These are phyloP conservation scores for Wickerhamiella brachini DNA, from an alignment of 805 yeast species.

Conservation along the genomic window DNA sequence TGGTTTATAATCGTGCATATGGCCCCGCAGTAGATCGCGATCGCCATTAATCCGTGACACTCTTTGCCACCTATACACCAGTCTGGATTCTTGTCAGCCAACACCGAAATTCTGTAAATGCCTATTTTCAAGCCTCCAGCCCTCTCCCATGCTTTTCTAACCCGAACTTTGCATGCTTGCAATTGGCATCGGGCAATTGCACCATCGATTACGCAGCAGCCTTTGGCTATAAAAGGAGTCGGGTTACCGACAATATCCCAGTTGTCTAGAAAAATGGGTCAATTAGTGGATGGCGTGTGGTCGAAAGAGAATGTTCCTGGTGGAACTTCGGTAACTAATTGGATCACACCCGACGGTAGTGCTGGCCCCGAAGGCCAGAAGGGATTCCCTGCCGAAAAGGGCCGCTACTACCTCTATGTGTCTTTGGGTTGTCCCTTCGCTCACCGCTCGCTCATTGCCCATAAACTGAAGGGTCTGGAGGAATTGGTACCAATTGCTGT, in stretches of 20 bases:
- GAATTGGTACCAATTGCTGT: slow-evolving; percentile 37
- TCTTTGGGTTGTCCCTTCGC: slow-evolving; percentile 94
- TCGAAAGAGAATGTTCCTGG: slow-evolving; percentile 6
- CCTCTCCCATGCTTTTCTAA: neutral
- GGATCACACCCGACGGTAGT: slow-evolving; percentile 9
- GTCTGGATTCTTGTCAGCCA: too few relatives aligned
- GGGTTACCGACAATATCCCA: neutral
- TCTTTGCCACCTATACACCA: too few relatives aligned
- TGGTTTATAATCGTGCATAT: neutral
- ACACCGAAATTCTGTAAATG: too few relatives aligned
- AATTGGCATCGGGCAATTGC: neutral
- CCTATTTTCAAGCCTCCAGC: neutral
- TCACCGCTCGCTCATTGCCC: slow-evolving; percentile 60
- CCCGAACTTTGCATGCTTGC: neutral
- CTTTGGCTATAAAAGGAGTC: neutral
- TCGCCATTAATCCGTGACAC: too few relatives aligned
- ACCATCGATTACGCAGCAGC: neutral
- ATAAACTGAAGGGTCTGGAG: slow-evolving; percentile 55
- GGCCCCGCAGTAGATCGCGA: neutral
- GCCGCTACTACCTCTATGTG: slow-evolving; percentile 75
- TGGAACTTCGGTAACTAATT: slow-evolving; percentile 6
- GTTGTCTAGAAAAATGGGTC: slow-evolving; percentile 5
- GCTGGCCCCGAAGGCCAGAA: slow-evolving; percentile 9
- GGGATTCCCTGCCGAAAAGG: slow-evolving; percentile 51
- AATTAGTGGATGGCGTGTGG: slow-evolving; percentile 10